phyloP scores from a whole-genome alignment of 768 basidiomycete species.

The Lactarius hengduanensis region DNA sequence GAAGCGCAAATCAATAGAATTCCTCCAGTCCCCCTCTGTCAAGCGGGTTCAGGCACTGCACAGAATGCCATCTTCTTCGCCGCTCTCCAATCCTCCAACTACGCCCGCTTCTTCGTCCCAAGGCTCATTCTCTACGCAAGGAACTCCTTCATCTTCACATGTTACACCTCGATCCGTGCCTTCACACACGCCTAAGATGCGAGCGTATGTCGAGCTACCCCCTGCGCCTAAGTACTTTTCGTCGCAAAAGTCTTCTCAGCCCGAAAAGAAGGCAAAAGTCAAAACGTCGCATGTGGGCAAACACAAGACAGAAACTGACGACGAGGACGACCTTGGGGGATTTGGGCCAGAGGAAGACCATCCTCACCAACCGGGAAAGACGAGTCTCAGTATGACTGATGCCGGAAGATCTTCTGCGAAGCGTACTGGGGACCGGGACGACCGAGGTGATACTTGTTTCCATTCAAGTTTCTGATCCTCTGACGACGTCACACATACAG shows the following conservation, averaged over 20 bases:
- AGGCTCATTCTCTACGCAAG: slow-evolving; percentile 16
- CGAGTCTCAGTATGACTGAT: slow-evolving; percentile 33
- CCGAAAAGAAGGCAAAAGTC: slow-evolving; percentile 21
- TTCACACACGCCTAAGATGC: slow-evolving; percentile 30
- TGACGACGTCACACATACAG: slow-evolving; percentile 36
- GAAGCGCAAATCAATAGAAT: slow-evolving; percentile 65
- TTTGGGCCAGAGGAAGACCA: slow-evolving; percentile 42
- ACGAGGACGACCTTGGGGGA: slow-evolving; percentile 29
- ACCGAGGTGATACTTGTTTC: slow-evolving; percentile 49
- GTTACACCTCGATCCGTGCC: slow-evolving; percentile 14
- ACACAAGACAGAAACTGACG: slow-evolving; percentile 18
- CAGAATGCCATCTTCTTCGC: slow-evolving; percentile 25
- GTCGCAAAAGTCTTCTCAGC: slow-evolving; percentile 21
- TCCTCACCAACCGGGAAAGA: slow-evolving; percentile 41
- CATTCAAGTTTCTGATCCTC: background rate
- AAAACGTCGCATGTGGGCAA: slow-evolving; percentile 14
- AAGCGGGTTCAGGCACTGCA: slow-evolving; percentile 52
- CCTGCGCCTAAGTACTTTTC: slow-evolving; percentile 30
- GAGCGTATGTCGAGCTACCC: slow-evolving; percentile 36
- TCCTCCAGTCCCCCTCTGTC: slow-evolving; percentile 57
- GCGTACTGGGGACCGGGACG: slow-evolving; percentile 73
- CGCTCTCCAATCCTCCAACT: slow-evolving; percentile 20
- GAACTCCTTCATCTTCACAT: slow-evolving; percentile 12
- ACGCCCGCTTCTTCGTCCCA: slow-evolving; percentile 27
- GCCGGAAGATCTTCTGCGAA: slow-evolving; percentile 50